Base-by-base conservation (phyloP, 2,329 filamentous ascomycete species). In the Monosporascus ibericus region DNA sequence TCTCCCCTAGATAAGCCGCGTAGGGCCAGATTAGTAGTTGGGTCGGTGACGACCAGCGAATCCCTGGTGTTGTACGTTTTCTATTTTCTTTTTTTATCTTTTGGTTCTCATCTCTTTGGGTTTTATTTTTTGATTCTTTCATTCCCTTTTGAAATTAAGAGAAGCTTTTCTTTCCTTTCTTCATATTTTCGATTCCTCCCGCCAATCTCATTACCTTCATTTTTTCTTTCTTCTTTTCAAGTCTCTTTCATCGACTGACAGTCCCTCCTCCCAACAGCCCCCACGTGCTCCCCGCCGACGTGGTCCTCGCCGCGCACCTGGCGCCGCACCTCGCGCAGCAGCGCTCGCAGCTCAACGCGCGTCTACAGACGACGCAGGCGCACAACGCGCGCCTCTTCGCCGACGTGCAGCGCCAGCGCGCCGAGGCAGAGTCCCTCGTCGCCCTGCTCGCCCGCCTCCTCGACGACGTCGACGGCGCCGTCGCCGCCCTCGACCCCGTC, bases 261-360 rank as follows among this genome's bases (percentile, higher is more conserved):
- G 11, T 25, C 37, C 54, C 48, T 42, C 36, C 9, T 34, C 30
- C 15, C 7, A 2, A 3, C 49, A 68, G 77, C 27, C 81, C 81
- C 2, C 81, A 86, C 59, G 72, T 78, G 30, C 74, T 84, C 1
- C 77, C 81, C 1, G 74, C 82, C 0, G 63, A 71, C 3, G 66
- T 72, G 3, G 70, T 86, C 39, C 70, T 84, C 22, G 67, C 72
- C 17, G 81, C 81, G 2, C 82, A 85, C 65, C 69, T 84, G 24
- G 65, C 71, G 6, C 78, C 80, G 1, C 72, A 79, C 49, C 73
- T 84, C 5, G 70, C 72, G 3, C 68, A 74, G 17, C 79, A 84
- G 63, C 77, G 78, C 51, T 75, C 75, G 2, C 76, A 78, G 59
- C 75, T 86, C 55, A 81, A 81, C 62, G 80, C 79, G 8, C 72